Percentiles rank a stretch among this genome's conserved stretches.
phyloP scores from a whole-genome alignment of 1,284 basidiomycete genomes.

The Coniferiporia sulphurascens region DNA sequence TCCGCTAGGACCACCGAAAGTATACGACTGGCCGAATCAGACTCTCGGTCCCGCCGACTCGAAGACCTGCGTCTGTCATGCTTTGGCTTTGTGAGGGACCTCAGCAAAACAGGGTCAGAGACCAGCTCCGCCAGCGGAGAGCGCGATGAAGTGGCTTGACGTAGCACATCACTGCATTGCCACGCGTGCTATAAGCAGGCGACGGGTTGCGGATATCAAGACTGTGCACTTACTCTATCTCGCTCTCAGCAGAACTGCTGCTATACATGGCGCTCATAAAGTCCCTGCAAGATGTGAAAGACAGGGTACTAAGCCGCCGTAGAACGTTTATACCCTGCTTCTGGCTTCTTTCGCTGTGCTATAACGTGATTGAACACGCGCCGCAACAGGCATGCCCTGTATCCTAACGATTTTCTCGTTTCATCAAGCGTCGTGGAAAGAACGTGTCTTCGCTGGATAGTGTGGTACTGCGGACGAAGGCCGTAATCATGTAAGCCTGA shows the following conservation, averaged over 20 bases:
- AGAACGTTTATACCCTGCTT: neutral
- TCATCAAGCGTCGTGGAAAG: neutral
- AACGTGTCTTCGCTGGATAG: too few species aligned
- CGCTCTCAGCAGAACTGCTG: neutral
- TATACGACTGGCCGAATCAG: constrained; percentile 25
- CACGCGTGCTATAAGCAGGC: neutral
- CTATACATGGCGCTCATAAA: neutral
- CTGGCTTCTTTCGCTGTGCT: constrained; percentile 1
- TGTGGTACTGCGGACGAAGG: too few species aligned
- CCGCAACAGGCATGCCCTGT: neutral
- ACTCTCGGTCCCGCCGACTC: constrained; percentile 3
- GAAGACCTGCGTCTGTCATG: constrained; percentile 1
- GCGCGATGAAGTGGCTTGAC: constrained; percentile 14
- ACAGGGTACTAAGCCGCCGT: neutral
- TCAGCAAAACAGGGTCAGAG: constrained; percentile 14
- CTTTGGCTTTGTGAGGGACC: constrained; percentile 10
- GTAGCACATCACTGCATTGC: constrained; percentile 9
- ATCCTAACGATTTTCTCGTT: neutral
- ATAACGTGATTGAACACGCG: constrained; percentile 14
- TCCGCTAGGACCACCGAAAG: constrained; percentile 49
- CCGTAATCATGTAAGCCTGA: too few species aligned
- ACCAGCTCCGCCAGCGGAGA: constrained; percentile 17
- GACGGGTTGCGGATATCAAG: neutral
- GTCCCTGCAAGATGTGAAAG: neutral
- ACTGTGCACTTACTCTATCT: constrained; percentile 4